Conservation (phyloP, 768 basidiomycete genomes). For the Strobilomyces dryophilus region DNA sequence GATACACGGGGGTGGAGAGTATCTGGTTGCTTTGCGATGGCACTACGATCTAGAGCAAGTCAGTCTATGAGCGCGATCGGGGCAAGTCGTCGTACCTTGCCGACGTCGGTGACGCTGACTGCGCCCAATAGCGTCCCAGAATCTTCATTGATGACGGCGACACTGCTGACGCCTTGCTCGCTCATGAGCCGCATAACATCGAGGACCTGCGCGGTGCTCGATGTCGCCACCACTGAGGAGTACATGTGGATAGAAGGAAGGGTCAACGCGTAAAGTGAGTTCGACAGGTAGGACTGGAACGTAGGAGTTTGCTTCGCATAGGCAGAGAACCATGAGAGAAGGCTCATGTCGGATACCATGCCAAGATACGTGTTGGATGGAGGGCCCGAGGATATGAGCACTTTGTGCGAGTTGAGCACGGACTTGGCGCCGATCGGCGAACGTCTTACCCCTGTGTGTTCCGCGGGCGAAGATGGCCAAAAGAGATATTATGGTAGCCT, state of each 20-base stretch:
- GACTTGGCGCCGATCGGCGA: not conserved
- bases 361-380: slow-evolving; percentile 52
- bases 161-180: slow-evolving; percentile 78
- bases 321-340: slow-evolving; percentile 65
- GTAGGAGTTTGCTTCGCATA: slow-evolving; percentile 43
- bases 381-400: slow-evolving; percentile 49
- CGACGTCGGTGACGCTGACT: slow-evolving; percentile 80
- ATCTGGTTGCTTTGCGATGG: slow-evolving; percentile 80
- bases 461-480: slow-evolving; percentile 67
- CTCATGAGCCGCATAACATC: slow-evolving; percentile 87
- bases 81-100: slow-evolving; percentile 44
- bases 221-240: slow-evolving; percentile 57
- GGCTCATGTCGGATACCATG: slow-evolving; percentile 68
- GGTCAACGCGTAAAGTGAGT: slow-evolving; percentile 50
- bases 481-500: slow-evolving; percentile 60
- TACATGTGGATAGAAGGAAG: slow-evolving; percentile 66
- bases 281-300: slow-evolving; percentile 41
- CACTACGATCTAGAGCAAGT: slow-evolving; percentile 55
- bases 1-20: slow-evolving; percentile 59
- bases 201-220: slow-evolving; percentile 58
- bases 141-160: slow-evolving; percentile 71
- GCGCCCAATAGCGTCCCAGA: slow-evolving; percentile 62
- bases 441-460: slow-evolving; percentile 58
- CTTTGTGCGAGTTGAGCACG: slow-evolving; percentile 30
- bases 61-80: not conserved